Evolutionary conservation across 2,329 filamentous ascomycete genomes (phyloP).

Genomic region (Trichoderma atrobrunneum): DNA sequence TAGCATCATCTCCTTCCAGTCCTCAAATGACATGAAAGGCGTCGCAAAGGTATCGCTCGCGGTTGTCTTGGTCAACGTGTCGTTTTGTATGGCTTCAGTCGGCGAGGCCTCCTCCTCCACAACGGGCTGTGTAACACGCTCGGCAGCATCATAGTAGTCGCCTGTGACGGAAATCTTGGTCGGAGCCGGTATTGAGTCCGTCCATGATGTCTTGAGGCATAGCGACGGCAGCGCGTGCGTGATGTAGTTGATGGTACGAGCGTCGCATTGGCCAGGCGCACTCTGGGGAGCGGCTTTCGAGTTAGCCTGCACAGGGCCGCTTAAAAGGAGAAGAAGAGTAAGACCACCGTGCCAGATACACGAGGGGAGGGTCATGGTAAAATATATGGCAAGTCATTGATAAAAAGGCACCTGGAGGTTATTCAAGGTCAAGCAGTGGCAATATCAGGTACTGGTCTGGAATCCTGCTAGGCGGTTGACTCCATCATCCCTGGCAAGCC

Average conservation of each 20-base stretch:
- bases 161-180: neutral
- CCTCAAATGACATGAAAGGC: slow-evolving; percentile 91
- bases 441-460: neutral
- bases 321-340: neutral
- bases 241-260: slow-evolving; percentile 75
- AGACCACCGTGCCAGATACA: slow-evolving; percentile 5
- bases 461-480: neutral
- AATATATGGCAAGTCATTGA: slow-evolving; percentile 5
- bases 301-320: neutral
- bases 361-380: slow-evolving; percentile 13
- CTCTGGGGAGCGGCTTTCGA: neutral
- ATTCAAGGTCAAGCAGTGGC: neutral
- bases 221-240: slow-evolving; percentile 74
- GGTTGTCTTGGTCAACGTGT: slow-evolving; percentile 13
- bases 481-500: neutral
- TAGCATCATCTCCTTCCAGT: slow-evolving; percentile 95
- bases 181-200: slow-evolving; percentile 29
- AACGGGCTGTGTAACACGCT: neutral
- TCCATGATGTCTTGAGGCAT: slow-evolving; percentile 66
- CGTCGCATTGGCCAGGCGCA: slow-evolving; percentile 42
- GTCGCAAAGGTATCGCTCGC: slow-evolving; percentile 22
- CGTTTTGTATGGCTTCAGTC: neutral
- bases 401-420: neutral
- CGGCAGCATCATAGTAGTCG: neutral
- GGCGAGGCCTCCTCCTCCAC: neutral